Conservation (phyloP, 768 basidiomycete genomes). For the Rhodosporidiobolus odoratus region DNA sequence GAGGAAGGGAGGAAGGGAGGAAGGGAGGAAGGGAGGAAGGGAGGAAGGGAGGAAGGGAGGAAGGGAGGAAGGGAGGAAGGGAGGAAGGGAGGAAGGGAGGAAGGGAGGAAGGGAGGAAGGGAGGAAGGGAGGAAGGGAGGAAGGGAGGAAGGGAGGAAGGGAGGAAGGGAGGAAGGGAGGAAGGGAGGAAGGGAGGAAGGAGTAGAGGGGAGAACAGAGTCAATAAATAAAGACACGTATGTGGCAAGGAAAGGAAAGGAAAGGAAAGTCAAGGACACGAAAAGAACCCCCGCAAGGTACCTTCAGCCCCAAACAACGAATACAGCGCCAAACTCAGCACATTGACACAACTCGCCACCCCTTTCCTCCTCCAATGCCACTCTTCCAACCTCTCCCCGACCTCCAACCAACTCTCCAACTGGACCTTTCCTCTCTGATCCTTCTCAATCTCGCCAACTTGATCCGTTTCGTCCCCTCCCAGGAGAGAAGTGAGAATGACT, state of each 20-base stretch:
- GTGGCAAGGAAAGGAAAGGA: background rate
- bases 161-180: background rate
- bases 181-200: background rate
- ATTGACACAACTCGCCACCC: conserved; percentile 77
- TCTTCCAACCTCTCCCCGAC: conserved; percentile 53
- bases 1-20: conserved; percentile 6
- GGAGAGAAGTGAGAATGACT: conserved; percentile 61
- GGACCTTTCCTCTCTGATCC: conserved; percentile 35
- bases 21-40: too few species aligned
- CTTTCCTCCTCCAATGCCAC: conserved; percentile 86
- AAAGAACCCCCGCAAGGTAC: too few species aligned
- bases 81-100: background rate
- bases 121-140: background rate
- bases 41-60: too few species aligned
- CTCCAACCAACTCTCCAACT: conserved; percentile 48
- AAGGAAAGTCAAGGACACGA: too few species aligned
- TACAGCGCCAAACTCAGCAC: conserved; percentile 89
- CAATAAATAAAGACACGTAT: too few species aligned
- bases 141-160: conserved; percentile 1
- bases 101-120: background rate
- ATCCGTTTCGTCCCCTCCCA: conserved; percentile 50
- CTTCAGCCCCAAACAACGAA: conserved; percentile 87
- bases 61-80: too few species aligned
- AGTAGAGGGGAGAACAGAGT: conserved; percentile 5
- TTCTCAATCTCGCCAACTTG: conserved; percentile 18